A percentile compares a stretch with the other conserved stretches of the same genome.
phyloP scores from a whole-genome alignment of 306 rosid species.

The Rosa rugosa region DNA sequence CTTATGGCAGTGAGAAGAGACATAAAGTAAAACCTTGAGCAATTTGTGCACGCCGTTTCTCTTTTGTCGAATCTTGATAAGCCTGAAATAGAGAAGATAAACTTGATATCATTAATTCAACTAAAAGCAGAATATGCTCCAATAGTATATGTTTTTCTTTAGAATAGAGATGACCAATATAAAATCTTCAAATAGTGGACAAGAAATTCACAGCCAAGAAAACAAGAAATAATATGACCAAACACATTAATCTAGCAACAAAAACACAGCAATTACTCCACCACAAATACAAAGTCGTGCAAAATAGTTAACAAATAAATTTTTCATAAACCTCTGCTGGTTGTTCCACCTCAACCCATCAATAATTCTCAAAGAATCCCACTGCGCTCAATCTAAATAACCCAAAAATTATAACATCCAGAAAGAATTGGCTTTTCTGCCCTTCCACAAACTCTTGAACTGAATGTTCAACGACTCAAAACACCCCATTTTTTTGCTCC shows the following conservation, averaged over 20 bases:
- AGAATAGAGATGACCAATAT: neutral
- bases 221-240: neutral
- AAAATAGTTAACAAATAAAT: neutral
- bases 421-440: neutral
- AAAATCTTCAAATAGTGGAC: neutral
- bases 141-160: neutral
- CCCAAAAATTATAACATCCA: neutral
- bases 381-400: neutral
- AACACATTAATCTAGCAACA: neutral
- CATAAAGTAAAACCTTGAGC: constrained; percentile 71
- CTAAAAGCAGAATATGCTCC: neutral
- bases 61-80: constrained; percentile 94
- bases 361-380: neutral
- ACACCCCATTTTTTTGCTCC: neutral
- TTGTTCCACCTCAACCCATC: constrained; percentile 1
- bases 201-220: neutral
- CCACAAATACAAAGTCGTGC: neutral
- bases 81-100: constrained; percentile 57
- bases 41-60: constrained; percentile 86
- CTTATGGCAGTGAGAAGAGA: constrained; percentile 4
- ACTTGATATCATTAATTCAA: constrained; percentile 9
- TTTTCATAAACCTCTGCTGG: neutral
- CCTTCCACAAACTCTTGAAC: neutral
- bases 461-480: constrained; percentile 1
- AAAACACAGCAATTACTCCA: neutral